Evolutionary conservation across 2,329 filamentous ascomycete genomes (phyloP), one percentile per base, ranked within the genome.

Genomic region (Pseudocercospora pini-densiflorae): DNA sequence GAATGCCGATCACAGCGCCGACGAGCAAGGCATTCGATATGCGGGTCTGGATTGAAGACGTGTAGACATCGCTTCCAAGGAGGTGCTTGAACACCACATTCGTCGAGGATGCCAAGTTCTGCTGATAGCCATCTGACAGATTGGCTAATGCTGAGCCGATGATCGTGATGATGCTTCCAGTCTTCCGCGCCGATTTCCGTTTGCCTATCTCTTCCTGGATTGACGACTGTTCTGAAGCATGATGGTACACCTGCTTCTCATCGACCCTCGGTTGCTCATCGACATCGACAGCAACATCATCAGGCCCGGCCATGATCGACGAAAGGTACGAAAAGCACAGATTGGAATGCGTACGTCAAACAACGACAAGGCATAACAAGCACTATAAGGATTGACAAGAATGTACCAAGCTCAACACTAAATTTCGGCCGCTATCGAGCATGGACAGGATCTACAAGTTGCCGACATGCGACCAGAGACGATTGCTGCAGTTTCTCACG

Each of bases 71-170:
- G 23, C 59, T 68, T 12, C 72, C 72, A 12, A 76, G 68, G 8
- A 75, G 64, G 62, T 77, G 76, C 16, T 73, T 72, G 65, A 78
- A 77, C 40, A 78, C 70, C 14, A 78, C 72, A 47, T 79, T 79
- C 21, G 76, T 78, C 5, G 71, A 72, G 0, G 76, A 76, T 4
- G 77, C 76, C 53, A 77, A 62, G 47, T 68, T 74, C 59, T 78
- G 74, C 49, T 78, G 75, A 51, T 76, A 77, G 24, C 76, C 76
- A 64, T 78, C 76, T 2, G 75, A 77, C 54, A 78, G 72, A 27
- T 77, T 77, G 40, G 76, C 76, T 5, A 73, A 69, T 23, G 75
- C 75, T 47, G 65, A 68, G 61, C 71, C 65, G 40, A 73, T 47
- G 33, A 74, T 72, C 0, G 70, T 71, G 54, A 69, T 62, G 55